Evolutionary conservation across 1,139 yeast genomes (phyloP).

Genomic region (Scheffersomyces titani): DNA sequence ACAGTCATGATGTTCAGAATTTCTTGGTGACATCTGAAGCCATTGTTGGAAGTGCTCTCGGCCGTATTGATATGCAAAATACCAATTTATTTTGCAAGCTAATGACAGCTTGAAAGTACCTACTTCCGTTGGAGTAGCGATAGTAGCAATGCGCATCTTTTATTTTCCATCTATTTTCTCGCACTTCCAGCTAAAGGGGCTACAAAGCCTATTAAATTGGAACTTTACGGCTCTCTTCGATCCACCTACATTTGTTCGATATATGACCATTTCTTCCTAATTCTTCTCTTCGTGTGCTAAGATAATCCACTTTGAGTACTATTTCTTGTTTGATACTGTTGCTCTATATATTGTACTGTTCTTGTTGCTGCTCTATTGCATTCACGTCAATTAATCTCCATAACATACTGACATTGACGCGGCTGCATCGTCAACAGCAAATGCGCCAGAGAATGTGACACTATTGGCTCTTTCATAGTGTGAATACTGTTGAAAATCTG

Average conservation of each 20-base stretch:
- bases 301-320: background rate
- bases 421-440: background rate
- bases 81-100: background rate
- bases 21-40: background rate
- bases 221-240: too few relatives aligned
- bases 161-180: too few relatives aligned
- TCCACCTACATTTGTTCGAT: background rate
- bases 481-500: too few relatives aligned
- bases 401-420: too few relatives aligned
- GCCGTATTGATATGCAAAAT: background rate
- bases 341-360: too few relatives aligned
- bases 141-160: background rate
- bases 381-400: background rate
- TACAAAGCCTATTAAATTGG: too few relatives aligned
- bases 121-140: background rate
- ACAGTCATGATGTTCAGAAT: background rate
- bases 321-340: background rate
- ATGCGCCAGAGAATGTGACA: background rate
- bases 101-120: background rate
- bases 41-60: background rate
- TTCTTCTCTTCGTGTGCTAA: background rate
- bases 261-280: background rate
- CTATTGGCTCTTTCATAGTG: background rate
- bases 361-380: background rate
- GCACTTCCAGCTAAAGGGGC: too few relatives aligned